Evolutionary conservation across 2,329 filamentous ascomycete genomes (phyloP), one percentile per base, ranked within the genome.

Genomic region (Hyphodiscus sp.): DNA sequence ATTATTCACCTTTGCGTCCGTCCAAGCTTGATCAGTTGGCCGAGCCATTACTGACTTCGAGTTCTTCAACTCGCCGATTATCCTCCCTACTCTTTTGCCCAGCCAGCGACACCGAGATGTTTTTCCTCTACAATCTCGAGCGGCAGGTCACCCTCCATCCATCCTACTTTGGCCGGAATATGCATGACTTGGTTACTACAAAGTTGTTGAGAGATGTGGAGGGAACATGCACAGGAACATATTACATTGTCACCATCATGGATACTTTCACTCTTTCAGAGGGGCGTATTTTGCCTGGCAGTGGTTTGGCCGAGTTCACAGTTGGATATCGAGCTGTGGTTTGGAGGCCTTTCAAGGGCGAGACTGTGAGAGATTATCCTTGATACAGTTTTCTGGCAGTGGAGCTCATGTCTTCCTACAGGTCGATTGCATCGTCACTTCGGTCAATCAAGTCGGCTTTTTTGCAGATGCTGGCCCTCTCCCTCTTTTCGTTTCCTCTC

Each of bases 181-280:
- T 96, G 77, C 86, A 92, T 65, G 87, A 95, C 63, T 85, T 95
- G 65, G 88, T 99, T 42, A 92, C 88, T 49, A 86, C 87, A 63
- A 91, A 92, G 71, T 83, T 99, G 26, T 81, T 96, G 60, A 86
- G 89, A 67, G 92, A 97, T 69, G 90, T 96, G 58, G 94, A 99
- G 74, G 94, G 94, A 20, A 92, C 89, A 43, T 96, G 91, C 72
- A 94, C 91, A 2, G 94, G 94, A 54, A 90, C 89, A 69, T 96
- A 95, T 77, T 97, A 94, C 72, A 95, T 99, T 68, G 94, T 99
- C 65, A 94, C 91, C 68, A 95, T 99, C 66, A 92, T 99, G 83
- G 91, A 96, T 71, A 89, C 91, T 47, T 91, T 95, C 66, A 89
- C 96, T 63, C 92, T 97, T 66, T 95, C 90, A 16, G 91, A 96